Evolutionary conservation across 2,329 filamentous ascomycete genomes (phyloP).

Genomic region (Alternaria sp.): DNA sequence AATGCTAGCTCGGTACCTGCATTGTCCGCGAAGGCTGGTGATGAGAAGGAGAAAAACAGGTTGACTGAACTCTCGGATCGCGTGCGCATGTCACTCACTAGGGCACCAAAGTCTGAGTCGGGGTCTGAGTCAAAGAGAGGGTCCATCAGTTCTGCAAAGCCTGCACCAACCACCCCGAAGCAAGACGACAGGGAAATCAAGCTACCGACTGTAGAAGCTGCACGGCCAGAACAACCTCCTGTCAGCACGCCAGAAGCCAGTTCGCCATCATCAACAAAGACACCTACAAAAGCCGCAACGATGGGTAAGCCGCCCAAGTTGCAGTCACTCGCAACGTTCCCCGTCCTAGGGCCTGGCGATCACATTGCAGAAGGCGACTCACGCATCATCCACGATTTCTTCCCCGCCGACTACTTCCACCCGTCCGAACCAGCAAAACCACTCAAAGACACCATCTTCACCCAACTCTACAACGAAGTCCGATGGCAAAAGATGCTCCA

Average conservation of each 20-base stretch:
- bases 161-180: conserved; percentile 12
- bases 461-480: conserved; percentile 74
- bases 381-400: conserved; percentile 71
- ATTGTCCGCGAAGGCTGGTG: conserved; percentile 20
- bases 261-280: not conserved
- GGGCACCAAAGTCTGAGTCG: conserved; percentile 33
- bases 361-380: conserved; percentile 82
- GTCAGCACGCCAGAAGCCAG: not conserved
- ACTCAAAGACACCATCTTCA: conserved; percentile 68
- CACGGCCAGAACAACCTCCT: not conserved
- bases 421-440: conserved; percentile 40
- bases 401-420: conserved; percentile 56
- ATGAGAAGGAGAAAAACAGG: conserved; percentile 28
- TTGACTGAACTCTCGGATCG: conserved; percentile 29
- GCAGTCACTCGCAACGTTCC: conserved; percentile 48
- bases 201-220: not conserved
- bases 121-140: conserved; percentile 30
- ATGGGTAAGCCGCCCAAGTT: conserved; percentile 40
- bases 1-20: conserved; percentile 35
- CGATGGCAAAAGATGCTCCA: conserved; percentile 93
- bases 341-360: conserved; percentile 57
- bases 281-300: not conserved
- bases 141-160: conserved; percentile 10
- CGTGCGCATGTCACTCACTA: conserved; percentile 33
- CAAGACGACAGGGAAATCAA: conserved; percentile 11